Percentiles rank a stretch among this genome's conserved stretches.
phyloP scores from a whole-genome alignment of 2,329 filamentous ascomycete species.

The Fusarium clavum region DNA sequence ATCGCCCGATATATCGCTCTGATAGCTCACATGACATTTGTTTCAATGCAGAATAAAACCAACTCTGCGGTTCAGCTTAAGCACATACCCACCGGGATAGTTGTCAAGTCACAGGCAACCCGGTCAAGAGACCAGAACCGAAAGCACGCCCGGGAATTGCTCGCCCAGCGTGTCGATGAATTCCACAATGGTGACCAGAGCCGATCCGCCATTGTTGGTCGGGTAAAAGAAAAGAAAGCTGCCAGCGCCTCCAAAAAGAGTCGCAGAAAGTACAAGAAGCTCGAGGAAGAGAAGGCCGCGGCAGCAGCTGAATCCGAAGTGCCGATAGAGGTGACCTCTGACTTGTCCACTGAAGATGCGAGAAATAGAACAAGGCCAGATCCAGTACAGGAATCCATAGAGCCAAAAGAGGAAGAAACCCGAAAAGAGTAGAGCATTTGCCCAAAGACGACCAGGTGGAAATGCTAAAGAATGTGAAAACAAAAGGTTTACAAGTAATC shows the following conservation, averaged over 20 bases:
- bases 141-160: slow-evolving; percentile 80
- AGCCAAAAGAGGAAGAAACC: neutral
- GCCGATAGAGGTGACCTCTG: neutral
- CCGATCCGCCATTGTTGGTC: slow-evolving; percentile 72
- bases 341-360: neutral
- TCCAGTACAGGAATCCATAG: neutral
- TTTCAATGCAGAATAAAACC: slow-evolving; percentile 83
- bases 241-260: slow-evolving; percentile 85
- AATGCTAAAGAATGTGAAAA: neutral
- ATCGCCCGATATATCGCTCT: too few species aligned
- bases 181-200: slow-evolving; percentile 77
- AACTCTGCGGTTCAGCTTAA: slow-evolving; percentile 93
- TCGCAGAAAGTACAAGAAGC: slow-evolving; percentile 78
- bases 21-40: slow-evolving; percentile 7
- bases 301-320: neutral
- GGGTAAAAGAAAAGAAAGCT: slow-evolving; percentile 73
- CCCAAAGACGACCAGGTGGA: neutral
- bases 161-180: slow-evolving; percentile 81
- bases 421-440: neutral
- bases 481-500: neutral
- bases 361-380: neutral
- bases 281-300: slow-evolving; percentile 62
- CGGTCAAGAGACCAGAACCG: slow-evolving; percentile 88
- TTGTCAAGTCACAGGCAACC: slow-evolving; percentile 94
- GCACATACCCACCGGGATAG: slow-evolving; percentile 89